These are phyloP conservation scores for Paramecium tetraurelia DNA, from an alignment of 73 alveolate genomes.

Conservation along the genomic window DNA sequence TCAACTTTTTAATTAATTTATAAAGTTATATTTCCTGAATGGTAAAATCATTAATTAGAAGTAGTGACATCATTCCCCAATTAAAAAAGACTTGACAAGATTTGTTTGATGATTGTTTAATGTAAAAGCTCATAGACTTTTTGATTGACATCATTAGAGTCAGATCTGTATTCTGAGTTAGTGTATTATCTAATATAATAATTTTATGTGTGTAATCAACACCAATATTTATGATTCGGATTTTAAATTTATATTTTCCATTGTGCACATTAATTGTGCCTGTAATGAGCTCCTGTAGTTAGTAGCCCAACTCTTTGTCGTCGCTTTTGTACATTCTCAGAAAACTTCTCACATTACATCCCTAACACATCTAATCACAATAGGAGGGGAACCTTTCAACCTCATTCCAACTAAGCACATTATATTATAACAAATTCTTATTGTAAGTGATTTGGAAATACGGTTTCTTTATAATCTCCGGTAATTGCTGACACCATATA, in stretches of 20 bases:
- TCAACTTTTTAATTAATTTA: background rate
- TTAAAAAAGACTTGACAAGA: background rate
- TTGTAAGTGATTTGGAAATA: background rate
- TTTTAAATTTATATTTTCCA: background rate
- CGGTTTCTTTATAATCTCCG: background rate
- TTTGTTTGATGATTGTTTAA: background rate
- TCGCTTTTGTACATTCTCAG: background rate
- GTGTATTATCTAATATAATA: background rate
- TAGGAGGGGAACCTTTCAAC: background rate
- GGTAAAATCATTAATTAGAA: background rate
- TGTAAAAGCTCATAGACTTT: background rate
- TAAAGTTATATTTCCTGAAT: background rate
- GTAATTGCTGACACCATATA: background rate
- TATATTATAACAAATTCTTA: background rate
- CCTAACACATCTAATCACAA: background rate
- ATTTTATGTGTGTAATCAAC: background rate
- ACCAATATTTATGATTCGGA: background rate
- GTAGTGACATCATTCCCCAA: background rate
- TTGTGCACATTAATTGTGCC: background rate
- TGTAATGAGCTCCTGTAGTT: background rate
- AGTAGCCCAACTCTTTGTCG: background rate
- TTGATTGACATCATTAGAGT: background rate
- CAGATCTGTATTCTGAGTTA: background rate
- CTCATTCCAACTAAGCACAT: background rate
- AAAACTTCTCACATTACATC: conserved; percentile 1